phyloP scores from a whole-genome alignment of 805 yeast species.

The Ogataea glucozyma region DNA sequence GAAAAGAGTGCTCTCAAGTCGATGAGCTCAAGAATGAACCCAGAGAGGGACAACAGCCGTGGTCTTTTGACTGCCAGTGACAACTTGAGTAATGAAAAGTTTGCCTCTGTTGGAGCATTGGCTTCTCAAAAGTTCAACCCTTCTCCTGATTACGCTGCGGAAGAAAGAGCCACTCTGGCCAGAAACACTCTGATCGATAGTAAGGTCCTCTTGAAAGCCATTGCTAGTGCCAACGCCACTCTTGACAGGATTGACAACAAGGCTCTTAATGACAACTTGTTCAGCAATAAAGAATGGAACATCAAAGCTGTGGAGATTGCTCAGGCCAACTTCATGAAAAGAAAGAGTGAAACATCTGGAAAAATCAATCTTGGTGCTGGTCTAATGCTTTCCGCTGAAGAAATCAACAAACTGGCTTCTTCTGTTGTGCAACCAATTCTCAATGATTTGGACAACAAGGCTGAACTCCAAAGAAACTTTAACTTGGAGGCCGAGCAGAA shows the following conservation, averaged over 20 bases:
- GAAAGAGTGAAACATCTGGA: conserved; percentile 46
- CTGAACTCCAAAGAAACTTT: conserved; percentile 61
- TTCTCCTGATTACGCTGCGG: conserved; percentile 44
- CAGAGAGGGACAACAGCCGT: conserved; percentile 23
- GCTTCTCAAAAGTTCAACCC: conserved; percentile 47
- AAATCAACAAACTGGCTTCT: conserved; percentile 77
- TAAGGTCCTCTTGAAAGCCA: conserved; percentile 52
- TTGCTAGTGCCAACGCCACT: conserved; percentile 46
- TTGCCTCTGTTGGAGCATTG: conserved; percentile 59
- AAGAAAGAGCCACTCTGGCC: conserved; percentile 40
- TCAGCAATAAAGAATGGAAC: conserved; percentile 43
- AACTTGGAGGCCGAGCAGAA: conserved; percentile 46
- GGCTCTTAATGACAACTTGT: conserved; percentile 27
- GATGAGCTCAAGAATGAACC: conserved; percentile 31
- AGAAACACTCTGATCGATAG: conserved; percentile 41
- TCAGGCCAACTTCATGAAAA: conserved; percentile 60
- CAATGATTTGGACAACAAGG: conserved; percentile 68
- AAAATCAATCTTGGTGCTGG: conserved; percentile 89
- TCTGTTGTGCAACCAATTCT: conserved; percentile 82
- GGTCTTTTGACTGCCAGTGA: conserved; percentile 46
- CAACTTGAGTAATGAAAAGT: conserved; percentile 41
- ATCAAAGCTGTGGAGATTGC: conserved; percentile 78
- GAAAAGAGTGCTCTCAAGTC: conserved; percentile 38
- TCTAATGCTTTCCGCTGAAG: conserved; percentile 67
- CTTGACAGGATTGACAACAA: conserved; percentile 30